Conservation (phyloP, 2,329 filamentous ascomycete genomes). For the Pseudopyrenochaeta lycopersici region DNA sequence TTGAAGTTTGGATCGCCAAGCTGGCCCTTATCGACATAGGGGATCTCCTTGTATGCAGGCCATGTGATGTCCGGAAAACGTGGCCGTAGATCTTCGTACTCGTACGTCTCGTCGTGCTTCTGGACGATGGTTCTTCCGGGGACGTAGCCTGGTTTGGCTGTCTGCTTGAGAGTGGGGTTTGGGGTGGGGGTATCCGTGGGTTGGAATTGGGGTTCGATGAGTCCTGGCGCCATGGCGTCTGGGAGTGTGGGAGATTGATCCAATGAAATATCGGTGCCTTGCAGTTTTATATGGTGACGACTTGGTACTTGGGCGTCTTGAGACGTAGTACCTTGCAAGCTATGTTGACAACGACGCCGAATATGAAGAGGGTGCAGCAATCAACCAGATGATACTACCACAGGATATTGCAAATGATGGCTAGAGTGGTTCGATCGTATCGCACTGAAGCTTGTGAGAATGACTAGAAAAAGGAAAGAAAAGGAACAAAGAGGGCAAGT, state of each 20-base stretch:
- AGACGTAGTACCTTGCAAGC: background rate
- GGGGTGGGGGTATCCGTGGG: conserved; percentile 13
- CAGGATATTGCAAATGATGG: background rate
- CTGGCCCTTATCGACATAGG: conserved; percentile 64
- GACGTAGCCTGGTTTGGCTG: conserved; percentile 47
- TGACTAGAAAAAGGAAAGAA: background rate
- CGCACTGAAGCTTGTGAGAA: background rate
- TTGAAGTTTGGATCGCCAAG: conserved; percentile 64
- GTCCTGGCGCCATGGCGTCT: conserved; percentile 43
- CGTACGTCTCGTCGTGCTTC: conserved; percentile 57
- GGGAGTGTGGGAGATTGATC: background rate
- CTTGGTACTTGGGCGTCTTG: background rate
- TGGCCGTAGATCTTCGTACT: conserved; percentile 62
- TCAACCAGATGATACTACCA: background rate
- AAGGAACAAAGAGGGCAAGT: background rate
- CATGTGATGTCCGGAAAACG: conserved; percentile 63
- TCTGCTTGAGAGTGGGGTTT: conserved; percentile 16
- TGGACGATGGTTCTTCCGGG: conserved; percentile 60
- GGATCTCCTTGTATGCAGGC: conserved; percentile 58
- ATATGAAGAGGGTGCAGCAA: background rate
- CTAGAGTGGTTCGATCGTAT: no score
- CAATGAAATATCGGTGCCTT: background rate
- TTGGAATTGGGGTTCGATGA: conserved; percentile 38
- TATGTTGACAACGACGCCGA: background rate
- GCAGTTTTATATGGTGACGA: background rate